These are phyloP conservation scores for Collybia sordida DNA, from an alignment of 768 basidiomycete genomes.

Conservation along the genomic window DNA sequence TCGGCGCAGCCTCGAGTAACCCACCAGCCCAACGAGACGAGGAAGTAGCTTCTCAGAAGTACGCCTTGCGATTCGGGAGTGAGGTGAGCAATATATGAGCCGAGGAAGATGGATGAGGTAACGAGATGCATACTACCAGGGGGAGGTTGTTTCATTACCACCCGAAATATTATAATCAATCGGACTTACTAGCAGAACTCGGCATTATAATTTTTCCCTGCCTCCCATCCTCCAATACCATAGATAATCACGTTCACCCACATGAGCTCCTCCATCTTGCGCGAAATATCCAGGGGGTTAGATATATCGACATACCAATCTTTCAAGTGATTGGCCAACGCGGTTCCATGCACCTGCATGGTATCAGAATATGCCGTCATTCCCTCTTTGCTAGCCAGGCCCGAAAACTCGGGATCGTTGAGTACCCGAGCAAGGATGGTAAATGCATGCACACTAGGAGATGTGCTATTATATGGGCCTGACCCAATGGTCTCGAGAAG, in stretches of 20 bases:
- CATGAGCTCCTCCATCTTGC: slow-evolving; percentile 61
- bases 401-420: slow-evolving; percentile 40
- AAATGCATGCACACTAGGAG: slow-evolving; percentile 40
- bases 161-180: neutral
- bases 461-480: slow-evolving; percentile 1
- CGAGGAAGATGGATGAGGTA: slow-evolving; percentile 57
- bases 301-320: slow-evolving; percentile 41
- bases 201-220: slow-evolving; percentile 40
- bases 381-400: slow-evolving; percentile 10
- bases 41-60: slow-evolving; percentile 53
- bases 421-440: slow-evolving; percentile 55
- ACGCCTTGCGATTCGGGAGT: slow-evolving; percentile 36
- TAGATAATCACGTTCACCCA: slow-evolving; percentile 57
- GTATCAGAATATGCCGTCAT: slow-evolving; percentile 29
- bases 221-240: slow-evolving; percentile 51
- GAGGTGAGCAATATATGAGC: slow-evolving; percentile 34
- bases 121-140: slow-evolving; percentile 51
- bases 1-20: slow-evolving; percentile 51
- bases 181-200: slow-evolving; percentile 59
- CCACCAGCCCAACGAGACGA: slow-evolving; percentile 46
- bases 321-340: slow-evolving; percentile 38
- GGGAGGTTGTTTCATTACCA: neutral
- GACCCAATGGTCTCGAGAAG: neutral
- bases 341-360: slow-evolving; percentile 35
- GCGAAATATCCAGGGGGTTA: slow-evolving; percentile 35